Evolutionary conservation across 2,329 filamentous ascomycete species (phyloP).

Genomic region (Pseudogymnoascus sp.): DNA sequence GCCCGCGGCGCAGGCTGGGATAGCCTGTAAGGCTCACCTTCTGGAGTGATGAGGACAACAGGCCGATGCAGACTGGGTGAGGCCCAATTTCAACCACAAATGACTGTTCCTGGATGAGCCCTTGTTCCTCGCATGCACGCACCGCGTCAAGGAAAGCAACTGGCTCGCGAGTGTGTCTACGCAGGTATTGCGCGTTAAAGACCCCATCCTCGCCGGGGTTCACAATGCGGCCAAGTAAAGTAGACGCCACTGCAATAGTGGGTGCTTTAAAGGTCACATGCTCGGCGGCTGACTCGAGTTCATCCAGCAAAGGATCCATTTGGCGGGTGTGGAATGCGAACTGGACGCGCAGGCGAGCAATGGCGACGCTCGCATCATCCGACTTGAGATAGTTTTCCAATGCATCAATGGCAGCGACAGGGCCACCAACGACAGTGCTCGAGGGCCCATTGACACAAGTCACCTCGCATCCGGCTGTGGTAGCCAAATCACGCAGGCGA

Average conservation of each 20-base stretch:
- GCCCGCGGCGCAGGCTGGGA: slow-evolving; percentile 44
- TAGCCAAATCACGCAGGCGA: not conserved
- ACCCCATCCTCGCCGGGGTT: slow-evolving; percentile 39
- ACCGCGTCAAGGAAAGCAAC: slow-evolving; percentile 61
- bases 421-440: not conserved
- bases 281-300: slow-evolving; percentile 46
- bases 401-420: not conserved
- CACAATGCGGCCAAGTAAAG: slow-evolving; percentile 53
- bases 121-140: slow-evolving; percentile 46
- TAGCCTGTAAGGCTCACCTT: slow-evolving; percentile 24
- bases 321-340: slow-evolving; percentile 59
- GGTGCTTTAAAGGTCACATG: slow-evolving; percentile 47
- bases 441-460: not conserved
- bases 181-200: slow-evolving; percentile 54
- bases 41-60: slow-evolving; percentile 57
- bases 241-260: slow-evolving; percentile 54
- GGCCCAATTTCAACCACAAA: slow-evolving; percentile 64
- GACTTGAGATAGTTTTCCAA: not conserved
- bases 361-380: slow-evolving; percentile 19
- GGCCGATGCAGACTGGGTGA: slow-evolving; percentile 57
- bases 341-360: slow-evolving; percentile 52
- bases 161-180: slow-evolving; percentile 54
- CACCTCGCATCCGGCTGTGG: not conserved
- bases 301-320: slow-evolving; percentile 51
- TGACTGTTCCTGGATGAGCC: slow-evolving; percentile 55